These are phyloP conservation scores for Albophoma yamanashiensis DNA, from an alignment of 2,329 filamentous ascomycete species.

Conservation along the genomic window DNA sequence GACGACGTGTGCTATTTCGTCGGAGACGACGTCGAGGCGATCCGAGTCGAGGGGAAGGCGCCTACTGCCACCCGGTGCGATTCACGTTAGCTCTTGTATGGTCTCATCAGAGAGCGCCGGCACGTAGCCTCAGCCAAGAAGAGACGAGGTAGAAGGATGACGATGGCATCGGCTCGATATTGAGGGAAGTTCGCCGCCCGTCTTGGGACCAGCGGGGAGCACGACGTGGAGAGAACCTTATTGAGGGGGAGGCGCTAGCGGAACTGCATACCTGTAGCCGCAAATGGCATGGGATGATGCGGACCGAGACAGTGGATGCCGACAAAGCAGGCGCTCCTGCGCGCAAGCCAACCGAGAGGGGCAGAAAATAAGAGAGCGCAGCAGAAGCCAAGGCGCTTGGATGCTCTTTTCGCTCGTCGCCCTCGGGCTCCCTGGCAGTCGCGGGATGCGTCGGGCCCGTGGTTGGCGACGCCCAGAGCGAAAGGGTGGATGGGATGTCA, in stretches of 20 bases:
- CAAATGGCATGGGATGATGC: constrained; percentile 5
- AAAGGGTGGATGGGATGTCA: constrained; percentile 2
- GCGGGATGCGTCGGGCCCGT: neutral
- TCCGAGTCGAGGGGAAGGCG: constrained; percentile 1
- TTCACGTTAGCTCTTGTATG: constrained; percentile 8
- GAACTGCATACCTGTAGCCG: constrained; percentile 7
- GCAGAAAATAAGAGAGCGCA: neutral
- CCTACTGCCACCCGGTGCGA: constrained; percentile 2
- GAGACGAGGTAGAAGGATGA: neutral
- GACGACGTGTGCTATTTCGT: constrained; percentile 1
- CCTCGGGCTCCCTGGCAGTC: neutral
- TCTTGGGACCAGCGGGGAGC: neutral
- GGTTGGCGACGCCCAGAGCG: constrained; percentile 3
- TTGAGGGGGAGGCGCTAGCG: constrained; percentile 4
- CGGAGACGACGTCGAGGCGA: neutral
- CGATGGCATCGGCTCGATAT: neutral
- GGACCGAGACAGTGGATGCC: neutral
- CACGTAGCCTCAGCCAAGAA: neutral
- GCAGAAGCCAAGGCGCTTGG: neutral
- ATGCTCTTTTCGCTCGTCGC: neutral
- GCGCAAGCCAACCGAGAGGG: neutral
- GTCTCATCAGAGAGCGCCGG: neutral
- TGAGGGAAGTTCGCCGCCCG: neutral
- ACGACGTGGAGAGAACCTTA: neutral
- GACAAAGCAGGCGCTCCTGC: neutral